Percentiles rank a stretch among this genome's conserved stretches.
phyloP scores from a whole-genome alignment of 2,329 filamentous ascomycete genomes.

The Cordyceps javanica region DNA sequence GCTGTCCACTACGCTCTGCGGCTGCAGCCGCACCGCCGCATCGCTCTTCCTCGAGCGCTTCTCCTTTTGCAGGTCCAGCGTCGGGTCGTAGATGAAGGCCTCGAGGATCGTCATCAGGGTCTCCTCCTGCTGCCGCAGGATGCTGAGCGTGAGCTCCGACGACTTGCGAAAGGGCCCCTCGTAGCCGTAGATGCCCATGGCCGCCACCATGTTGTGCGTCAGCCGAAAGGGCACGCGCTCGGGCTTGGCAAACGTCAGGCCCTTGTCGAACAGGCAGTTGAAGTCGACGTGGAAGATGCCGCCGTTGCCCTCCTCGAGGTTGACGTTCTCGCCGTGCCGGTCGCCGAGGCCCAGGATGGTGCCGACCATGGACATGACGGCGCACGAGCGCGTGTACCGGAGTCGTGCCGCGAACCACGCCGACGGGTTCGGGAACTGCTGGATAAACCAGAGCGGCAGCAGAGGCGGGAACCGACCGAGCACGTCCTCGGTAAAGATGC shows the following conservation, averaged over 20 bases:
- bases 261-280: slow-evolving; percentile 99
- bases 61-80: slow-evolving; percentile 77
- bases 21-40: slow-evolving; percentile 44
- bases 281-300: slow-evolving; percentile 98
- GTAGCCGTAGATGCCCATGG: slow-evolving; percentile 91
- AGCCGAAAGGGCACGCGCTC: slow-evolving; percentile 93
- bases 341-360: slow-evolving; percentile 92
- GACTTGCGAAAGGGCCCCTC: slow-evolving; percentile 90
- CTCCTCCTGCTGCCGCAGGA: slow-evolving; percentile 87
- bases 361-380: slow-evolving; percentile 99
- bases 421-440: slow-evolving; percentile 88
- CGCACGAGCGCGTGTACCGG: slow-evolving; percentile 85
- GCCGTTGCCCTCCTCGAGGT: slow-evolving; percentile 88
- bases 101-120: slow-evolving; percentile 96
- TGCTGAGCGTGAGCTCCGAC: slow-evolving; percentile 78
- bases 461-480: slow-evolving; percentile 69
- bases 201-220: slow-evolving; percentile 97
- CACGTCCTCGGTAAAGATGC: slow-evolving; percentile 64
- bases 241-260: slow-evolving; percentile 87
- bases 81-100: slow-evolving; percentile 95
- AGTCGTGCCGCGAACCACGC: slow-evolving; percentile 87
- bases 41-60: slow-evolving; percentile 41
- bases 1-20: slow-evolving; percentile 75
- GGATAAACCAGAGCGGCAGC: slow-evolving; percentile 90
- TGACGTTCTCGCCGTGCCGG: slow-evolving; percentile 93